Conservation (phyloP, 208 protist genomes). For the Naegleria gruberi region DNA sequence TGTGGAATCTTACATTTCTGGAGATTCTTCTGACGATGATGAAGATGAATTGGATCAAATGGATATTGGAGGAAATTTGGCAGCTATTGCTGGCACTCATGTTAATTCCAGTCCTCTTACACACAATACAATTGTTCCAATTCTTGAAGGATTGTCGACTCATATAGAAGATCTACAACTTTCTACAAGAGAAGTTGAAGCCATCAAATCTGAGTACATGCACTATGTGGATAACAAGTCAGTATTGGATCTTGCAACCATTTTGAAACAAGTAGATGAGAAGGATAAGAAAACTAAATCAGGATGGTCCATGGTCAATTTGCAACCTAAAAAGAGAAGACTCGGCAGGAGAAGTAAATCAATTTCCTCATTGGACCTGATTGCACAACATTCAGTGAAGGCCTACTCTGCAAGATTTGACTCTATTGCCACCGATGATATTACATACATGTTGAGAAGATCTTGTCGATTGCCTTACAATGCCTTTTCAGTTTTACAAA, state of each 20-base stretch:
- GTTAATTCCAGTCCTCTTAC: background rate
- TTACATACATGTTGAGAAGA: background rate
- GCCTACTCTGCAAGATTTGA: background rate
- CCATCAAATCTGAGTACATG: background rate
- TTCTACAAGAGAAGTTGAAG: background rate
- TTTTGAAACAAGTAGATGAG: background rate
- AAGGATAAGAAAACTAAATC: background rate
- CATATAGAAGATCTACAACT: background rate
- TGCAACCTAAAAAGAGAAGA: background rate
- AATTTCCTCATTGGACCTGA: background rate
- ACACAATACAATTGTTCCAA: background rate
- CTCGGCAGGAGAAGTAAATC: too few species aligned
- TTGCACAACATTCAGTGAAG: background rate
- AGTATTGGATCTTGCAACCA: background rate
- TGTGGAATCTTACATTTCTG: background rate
- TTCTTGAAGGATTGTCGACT: background rate
- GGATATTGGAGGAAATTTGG: background rate
- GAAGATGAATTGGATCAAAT: background rate
- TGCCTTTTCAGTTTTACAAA: background rate
- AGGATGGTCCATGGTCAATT: background rate
- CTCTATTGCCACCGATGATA: background rate
- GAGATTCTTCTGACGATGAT: background rate
- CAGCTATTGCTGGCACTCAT: background rate
- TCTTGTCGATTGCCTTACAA: background rate
- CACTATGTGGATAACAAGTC: background rate